A percentile compares a stretch with the other conserved stretches of the same genome.
These are phyloP conservation scores for Bocquillonia castaneifolia DNA, from an alignment of 441 rosid genomes.

Conservation along the genomic window DNA sequence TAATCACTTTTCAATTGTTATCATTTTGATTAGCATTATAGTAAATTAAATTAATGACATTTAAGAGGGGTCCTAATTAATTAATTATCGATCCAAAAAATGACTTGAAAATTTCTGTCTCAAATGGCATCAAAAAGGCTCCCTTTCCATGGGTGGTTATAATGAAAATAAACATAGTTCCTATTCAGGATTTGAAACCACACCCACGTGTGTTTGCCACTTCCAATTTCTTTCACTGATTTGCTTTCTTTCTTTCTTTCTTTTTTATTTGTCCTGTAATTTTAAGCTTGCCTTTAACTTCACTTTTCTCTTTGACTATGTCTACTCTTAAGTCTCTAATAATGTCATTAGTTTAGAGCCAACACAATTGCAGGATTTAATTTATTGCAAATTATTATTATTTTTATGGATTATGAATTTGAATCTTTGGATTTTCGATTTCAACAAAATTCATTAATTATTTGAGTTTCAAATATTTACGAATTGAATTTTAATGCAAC, in stretches of 20 bases:
- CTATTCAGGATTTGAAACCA: not conserved
- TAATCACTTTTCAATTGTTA: not conserved
- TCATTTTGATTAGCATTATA: conserved; percentile 5
- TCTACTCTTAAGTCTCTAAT: not conserved
- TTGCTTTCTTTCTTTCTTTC: not conserved
- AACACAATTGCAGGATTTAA: no score
- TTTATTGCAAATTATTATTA: no score
- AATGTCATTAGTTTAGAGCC: no score
- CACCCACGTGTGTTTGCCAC: conserved; percentile 5
- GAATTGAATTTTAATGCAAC: no score
- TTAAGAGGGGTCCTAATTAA: not conserved
- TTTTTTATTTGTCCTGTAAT: not conserved
- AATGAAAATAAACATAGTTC: not conserved
- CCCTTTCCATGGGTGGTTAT: not conserved
- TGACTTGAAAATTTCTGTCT: not conserved
- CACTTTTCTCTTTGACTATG: not conserved
- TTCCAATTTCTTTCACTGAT: not conserved
- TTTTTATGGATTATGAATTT: no score
- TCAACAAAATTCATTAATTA: no score
- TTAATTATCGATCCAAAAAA: not conserved
- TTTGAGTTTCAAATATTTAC: no score
- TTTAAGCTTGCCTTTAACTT: not conserved
- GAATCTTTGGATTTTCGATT: no score
- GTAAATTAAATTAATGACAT: not conserved
- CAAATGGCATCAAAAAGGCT: not conserved